A percentile compares a stretch with the other conserved stretches of the same genome.
Conservation (phyloP, 1,284 basidiomycete species). For the Ganoderma meredithae region DNA sequence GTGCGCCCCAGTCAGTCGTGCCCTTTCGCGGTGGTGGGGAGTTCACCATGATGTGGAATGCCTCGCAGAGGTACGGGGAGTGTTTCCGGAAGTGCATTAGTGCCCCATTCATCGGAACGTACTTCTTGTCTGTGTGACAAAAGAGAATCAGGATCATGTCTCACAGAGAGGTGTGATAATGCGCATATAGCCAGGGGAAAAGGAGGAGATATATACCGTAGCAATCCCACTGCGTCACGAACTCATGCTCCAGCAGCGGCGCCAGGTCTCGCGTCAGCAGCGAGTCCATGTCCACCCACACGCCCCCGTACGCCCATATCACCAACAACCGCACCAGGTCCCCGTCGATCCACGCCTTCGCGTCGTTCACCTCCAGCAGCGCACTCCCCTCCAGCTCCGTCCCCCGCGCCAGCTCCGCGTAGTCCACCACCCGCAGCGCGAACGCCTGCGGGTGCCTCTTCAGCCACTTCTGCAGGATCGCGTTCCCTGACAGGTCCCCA, state of each 20-base stretch:
- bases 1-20: constrained; percentile 91
- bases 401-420: constrained; percentile 70
- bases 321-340: constrained; percentile 87
- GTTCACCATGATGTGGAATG: constrained; percentile 87
- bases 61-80: constrained; percentile 95
- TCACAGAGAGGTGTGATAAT: not conserved
- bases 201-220: constrained; percentile 77
- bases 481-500: constrained; percentile 69
- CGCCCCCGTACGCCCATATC: constrained; percentile 89
- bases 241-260: constrained; percentile 89
- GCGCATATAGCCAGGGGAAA: not conserved
- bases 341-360: constrained; percentile 92
- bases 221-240: constrained; percentile 96
- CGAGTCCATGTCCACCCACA: constrained; percentile 97
- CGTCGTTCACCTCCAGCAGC: constrained; percentile 68
- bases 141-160: not conserved
- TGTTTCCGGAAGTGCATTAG: constrained; percentile 89
- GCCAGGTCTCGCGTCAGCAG: constrained; percentile 85
- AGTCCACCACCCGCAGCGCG: constrained; percentile 71
- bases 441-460: constrained; percentile 74
- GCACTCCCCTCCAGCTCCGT: constrained; percentile 76
- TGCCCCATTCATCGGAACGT: constrained; percentile 89
- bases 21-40: constrained; percentile 77
- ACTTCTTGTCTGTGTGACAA: constrained; percentile 73
- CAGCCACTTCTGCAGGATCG: constrained; percentile 69